Base-by-base conservation (phyloP, 177 flowering plant species). In the Tripterygium wilfordii region DNA sequence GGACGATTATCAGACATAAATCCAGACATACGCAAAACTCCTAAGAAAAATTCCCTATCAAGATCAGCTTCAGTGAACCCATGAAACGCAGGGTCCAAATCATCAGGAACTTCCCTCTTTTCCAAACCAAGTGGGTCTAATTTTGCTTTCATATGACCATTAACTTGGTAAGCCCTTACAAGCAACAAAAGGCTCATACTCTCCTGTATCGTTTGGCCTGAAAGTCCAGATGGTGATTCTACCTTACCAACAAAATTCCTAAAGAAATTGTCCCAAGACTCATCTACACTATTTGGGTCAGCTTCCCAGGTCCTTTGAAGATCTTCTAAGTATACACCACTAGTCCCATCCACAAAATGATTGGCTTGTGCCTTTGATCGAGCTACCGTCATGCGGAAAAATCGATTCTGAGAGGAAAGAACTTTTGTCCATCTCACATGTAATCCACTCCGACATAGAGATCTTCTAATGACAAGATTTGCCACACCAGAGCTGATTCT, bases 191-290 rank as follows among this genome's bases (percentile, higher is more conserved):
- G 66, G 5, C 90, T 67, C 98, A 91, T 91, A 60, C 96, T 88
- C 65, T 91, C 98, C 43, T 91, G 96, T 12, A 91, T 88, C 2
- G 98, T 85, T 53, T 91, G 98, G 16, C 96, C 96, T 0, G 96
- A 88, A 31, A 88, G 67, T 22, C 98, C 98, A n/a, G 98, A 84
- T 1, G 91, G 74, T 0, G 88, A 77, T 0, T 87, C 57, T 3
- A 95, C 86, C 58, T 80, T 88, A 36, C 98, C 98, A 26, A 83
- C 90, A 56, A 91, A 88, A 53, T 91, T 91, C 42, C 88, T 76
- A 37, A 91, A 91, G 69, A 85, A 91, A 58, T 85, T 91, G 59
- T 91, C 95, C 98, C 98, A 91, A 0, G 95, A 88, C 53, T 91
- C 96, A 73, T 91, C 98, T 4, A 91, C 98, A 49, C 96, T 91